Evolutionary conservation across 192 early-diverging fungal genomes (phyloP), one percentile per base, ranked within the genome.

Genomic region (Dispira simplex): DNA sequence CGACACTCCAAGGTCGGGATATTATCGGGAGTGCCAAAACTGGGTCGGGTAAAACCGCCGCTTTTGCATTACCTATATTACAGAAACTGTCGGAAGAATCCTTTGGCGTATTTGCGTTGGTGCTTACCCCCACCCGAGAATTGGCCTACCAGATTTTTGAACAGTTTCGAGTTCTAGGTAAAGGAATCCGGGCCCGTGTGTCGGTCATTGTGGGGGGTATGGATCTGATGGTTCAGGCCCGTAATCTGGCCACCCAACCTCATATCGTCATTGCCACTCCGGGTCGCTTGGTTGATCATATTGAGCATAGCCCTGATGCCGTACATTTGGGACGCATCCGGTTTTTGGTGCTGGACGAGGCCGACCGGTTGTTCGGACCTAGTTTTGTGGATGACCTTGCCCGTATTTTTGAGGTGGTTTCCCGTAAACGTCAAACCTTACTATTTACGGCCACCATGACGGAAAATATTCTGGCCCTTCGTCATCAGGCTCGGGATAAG

Each of bases 401-500:
- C 11, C 72, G 79, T 0, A 93, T 99, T 64, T 77, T 99, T 56
- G 75, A 80, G 25, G 68, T 70, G 3, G 63, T 98, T 12, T 94
- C 97, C 3, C 74, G 80, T 53, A 81, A 87, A 55, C 81, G 97
- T 0, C 94, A 98, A 66, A 97, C 95, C 0, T 72, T 99, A 23
- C 67, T 99, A 62, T 99, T 97, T 70, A 92, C 93, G 11, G 97
- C 97, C 23, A 99, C 97, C 13, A 91, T 97, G 87, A 93, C 95
- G 4, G 78, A 85, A 12, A 85, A 82, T 44, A 96, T 99, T 46
- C 70, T 95, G 63, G 81, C 79, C 16, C 71, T 96, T 4, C 71
- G 70, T 21, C 73, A 84, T 32, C 63, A 73, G 0, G 46, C 70
- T 47, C 63, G 68, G 32, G 73, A 73, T 53, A 73, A 71, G 46